phyloP scores from a whole-genome alignment of 768 basidiomycete genomes.

The Lactarius quietus region DNA sequence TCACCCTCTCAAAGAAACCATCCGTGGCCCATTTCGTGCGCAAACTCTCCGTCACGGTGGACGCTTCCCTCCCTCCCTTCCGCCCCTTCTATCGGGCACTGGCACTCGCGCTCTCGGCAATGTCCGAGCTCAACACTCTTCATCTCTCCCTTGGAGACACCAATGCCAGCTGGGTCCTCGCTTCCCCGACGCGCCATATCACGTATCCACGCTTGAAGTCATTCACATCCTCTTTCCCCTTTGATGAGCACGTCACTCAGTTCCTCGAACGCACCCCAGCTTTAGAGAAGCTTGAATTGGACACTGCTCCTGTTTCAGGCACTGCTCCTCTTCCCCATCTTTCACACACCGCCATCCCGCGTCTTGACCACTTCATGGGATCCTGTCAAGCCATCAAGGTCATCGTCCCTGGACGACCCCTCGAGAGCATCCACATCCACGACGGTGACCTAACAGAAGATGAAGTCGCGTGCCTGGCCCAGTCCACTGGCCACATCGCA shows the following conservation, averaged over 20 bases:
- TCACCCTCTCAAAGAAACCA: constrained; percentile 55
- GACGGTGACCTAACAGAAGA: constrained; percentile 58
- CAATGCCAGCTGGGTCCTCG: constrained; percentile 52
- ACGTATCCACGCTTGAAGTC: constrained; percentile 48
- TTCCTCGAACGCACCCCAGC: constrained; percentile 57
- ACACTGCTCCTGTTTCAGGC: constrained; percentile 32
- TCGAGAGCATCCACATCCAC: constrained; percentile 58
- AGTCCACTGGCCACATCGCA: constrained; percentile 47
- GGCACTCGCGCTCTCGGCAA: constrained; percentile 50
- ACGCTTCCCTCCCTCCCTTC: constrained; percentile 41
- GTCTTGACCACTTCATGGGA: constrained; percentile 57
- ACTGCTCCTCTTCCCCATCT: constrained; percentile 27
- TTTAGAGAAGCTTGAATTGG: constrained; percentile 57
- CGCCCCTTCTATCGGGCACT: constrained; percentile 48
- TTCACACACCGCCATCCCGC: constrained; percentile 37
- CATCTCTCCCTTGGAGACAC: constrained; percentile 44
- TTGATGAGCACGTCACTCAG: constrained; percentile 53
- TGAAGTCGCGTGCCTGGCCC: constrained; percentile 50
- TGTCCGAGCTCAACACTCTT: constrained; percentile 58
- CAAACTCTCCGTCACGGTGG: constrained; percentile 53
- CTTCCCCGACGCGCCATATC: constrained; percentile 27
- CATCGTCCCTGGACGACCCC: constrained; percentile 63
- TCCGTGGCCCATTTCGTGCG: constrained; percentile 59
- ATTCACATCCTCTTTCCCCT: constrained; percentile 57
- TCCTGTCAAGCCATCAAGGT: constrained; percentile 51